A percentile compares a stretch with the other conserved stretches of the same genome.
These are phyloP conservation scores for Pichia sp. DNA, from an alignment of 1,139 yeast species.

Conservation along the genomic window DNA sequence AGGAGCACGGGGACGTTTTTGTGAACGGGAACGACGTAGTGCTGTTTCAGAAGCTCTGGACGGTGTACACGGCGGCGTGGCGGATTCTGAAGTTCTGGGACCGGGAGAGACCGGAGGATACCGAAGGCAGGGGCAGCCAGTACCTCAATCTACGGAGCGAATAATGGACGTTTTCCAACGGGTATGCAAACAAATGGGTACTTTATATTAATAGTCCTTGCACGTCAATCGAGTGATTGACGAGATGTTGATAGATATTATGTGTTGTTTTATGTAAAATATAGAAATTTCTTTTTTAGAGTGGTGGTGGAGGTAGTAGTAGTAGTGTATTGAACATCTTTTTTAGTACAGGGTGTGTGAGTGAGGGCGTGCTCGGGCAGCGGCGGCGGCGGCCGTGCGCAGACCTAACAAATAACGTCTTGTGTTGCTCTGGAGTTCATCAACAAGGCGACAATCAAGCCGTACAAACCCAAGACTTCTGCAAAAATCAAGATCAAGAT, in stretches of 20 bases:
- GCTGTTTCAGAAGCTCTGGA: slow-evolving; percentile 20
- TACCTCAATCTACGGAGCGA: neutral
- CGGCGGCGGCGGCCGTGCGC: too few relatives aligned
- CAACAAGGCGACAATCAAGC: slow-evolving; percentile 93
- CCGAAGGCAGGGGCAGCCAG: neutral
- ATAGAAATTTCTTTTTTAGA: neutral
- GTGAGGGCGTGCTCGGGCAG: neutral
- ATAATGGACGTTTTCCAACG: neutral
- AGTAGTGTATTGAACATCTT: neutral
- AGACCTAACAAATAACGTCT: slow-evolving; percentile 69
- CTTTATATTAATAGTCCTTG: neutral
- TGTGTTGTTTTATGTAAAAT: neutral
- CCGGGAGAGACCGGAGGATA: neutral
- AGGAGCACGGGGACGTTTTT: slow-evolving; percentile 27
- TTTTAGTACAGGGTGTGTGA: neutral
- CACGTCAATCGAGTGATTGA: neutral
- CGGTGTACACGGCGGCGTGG: slow-evolving; percentile 5
- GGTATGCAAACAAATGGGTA: too few relatives aligned
- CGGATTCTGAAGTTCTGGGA: slow-evolving; percentile 3
- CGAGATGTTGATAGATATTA: neutral
- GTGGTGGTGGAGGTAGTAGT: neutral
- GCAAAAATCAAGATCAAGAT: slow-evolving; percentile 96
- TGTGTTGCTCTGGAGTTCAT: slow-evolving; percentile 96
- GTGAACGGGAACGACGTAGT: slow-evolving; percentile 21
- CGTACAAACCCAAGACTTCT: slow-evolving; percentile 96